Percentiles rank a stretch among this genome's conserved stretches.
These are phyloP conservation scores for Thalassiosira hispida DNA, from an alignment of 352 stramenopile species.

Conservation along the genomic window DNA sequence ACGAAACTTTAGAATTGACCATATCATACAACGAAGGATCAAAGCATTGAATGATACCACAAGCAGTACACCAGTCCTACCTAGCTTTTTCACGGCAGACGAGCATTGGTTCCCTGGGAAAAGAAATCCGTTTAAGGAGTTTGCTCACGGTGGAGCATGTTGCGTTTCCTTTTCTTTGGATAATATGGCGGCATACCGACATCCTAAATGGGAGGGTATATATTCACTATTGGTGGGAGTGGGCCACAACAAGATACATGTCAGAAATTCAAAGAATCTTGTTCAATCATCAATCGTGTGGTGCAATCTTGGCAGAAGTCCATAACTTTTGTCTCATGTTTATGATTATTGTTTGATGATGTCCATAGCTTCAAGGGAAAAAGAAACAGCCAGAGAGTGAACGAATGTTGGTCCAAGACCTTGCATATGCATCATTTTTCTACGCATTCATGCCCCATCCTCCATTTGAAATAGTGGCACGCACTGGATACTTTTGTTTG, in stretches of 20 bases:
- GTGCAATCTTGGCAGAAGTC: too few species aligned
- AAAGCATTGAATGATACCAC: not conserved
- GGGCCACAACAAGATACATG: not conserved
- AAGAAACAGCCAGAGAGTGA: not conserved
- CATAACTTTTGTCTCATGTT: too few species aligned
- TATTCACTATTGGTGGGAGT: not conserved
- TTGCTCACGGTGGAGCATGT: not conserved
- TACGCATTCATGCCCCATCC: conserved; percentile 1
- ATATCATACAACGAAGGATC: not conserved
- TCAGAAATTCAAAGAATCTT: too few species aligned
- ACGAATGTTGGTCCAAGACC: not conserved
- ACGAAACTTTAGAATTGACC: not conserved
- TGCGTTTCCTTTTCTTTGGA: not conserved
- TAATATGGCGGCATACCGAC: not conserved
- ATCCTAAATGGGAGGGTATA: not conserved
- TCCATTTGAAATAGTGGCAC: conserved; percentile 36
- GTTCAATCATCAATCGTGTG: too few species aligned
- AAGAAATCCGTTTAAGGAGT: not conserved
- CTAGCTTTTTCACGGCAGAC: not conserved
- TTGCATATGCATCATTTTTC: conserved; percentile 5
- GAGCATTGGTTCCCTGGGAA: not conserved
- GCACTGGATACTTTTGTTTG: conserved; percentile 61
- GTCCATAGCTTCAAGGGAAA: not conserved
- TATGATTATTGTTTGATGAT: too few species aligned
- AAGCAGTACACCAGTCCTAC: not conserved